phyloP scores from a whole-genome alignment of 139 green algal genomes.

The Chlamydomonas eustigma region DNA sequence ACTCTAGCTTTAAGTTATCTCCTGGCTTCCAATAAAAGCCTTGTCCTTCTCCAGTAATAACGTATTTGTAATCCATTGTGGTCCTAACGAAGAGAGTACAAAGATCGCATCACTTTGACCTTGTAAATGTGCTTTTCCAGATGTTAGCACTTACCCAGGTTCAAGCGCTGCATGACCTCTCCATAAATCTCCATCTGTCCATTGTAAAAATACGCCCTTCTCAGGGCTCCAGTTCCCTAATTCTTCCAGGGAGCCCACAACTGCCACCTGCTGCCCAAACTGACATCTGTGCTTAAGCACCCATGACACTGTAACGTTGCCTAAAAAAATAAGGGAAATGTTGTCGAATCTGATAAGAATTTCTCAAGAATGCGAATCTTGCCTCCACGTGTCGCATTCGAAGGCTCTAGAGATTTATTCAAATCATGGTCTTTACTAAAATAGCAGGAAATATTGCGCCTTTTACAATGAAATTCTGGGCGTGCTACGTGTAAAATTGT shows the following conservation, averaged over 20 bases:
- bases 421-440: no score
- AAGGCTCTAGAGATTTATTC: no score
- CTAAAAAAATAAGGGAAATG: no score
- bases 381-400: no score
- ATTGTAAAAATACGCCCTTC: background rate
- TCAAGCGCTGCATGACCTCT: background rate
- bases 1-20: background rate
- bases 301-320: no score
- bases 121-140: no score
- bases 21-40: background rate
- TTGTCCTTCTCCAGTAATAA: background rate
- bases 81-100: background rate
- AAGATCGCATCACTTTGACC: no score
- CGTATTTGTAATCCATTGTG: background rate
- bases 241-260: background rate
- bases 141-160: background rate
- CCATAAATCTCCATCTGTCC: background rate
- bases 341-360: no score
- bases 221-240: background rate
- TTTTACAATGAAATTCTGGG: no score
- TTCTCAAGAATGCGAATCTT: no score
- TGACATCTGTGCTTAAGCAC: background rate
- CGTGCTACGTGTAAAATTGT: no score
- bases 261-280: background rate
- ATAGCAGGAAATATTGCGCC: no score